These are phyloP conservation scores for Lactarius psammicola DNA, from an alignment of 768 basidiomycete genomes.

Conservation along the genomic window DNA sequence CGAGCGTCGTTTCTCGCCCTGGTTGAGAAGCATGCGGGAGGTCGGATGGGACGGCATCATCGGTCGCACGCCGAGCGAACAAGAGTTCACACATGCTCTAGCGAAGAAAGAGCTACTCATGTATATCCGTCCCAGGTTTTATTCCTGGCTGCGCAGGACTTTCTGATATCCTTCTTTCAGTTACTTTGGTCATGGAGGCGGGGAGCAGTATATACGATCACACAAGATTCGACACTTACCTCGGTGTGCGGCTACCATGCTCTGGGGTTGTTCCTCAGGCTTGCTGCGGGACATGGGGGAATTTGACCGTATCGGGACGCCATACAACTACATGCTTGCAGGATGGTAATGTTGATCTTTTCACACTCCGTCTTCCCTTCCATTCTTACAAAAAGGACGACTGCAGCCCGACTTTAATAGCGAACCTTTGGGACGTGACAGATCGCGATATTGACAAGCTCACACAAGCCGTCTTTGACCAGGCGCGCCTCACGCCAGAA, in stretches of 20 bases:
- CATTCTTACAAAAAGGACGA: conserved; percentile 1
- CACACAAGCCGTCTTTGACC: conserved; percentile 78
- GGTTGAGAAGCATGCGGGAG: conserved; percentile 67
- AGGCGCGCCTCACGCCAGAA: conserved; percentile 50
- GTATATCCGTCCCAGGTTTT: conserved; percentile 61
- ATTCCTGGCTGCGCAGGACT: background rate
- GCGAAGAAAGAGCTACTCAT: conserved; percentile 79
- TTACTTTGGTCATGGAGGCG: conserved; percentile 97
- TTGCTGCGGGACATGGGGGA: conserved; percentile 87
- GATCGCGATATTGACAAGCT: conserved; percentile 96
- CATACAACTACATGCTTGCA: conserved; percentile 93
- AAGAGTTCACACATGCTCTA: conserved; percentile 76
- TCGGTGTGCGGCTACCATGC: conserved; percentile 90
- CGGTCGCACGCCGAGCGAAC: conserved; percentile 76
- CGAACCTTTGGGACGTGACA: conserved; percentile 98
- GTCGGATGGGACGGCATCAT: conserved; percentile 83
- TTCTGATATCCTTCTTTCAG: conserved; percentile 41
- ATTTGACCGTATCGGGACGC: conserved; percentile 88
- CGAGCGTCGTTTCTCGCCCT: conserved; percentile 76
- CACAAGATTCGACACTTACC: conserved; percentile 79
- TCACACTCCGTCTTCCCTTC: background rate
- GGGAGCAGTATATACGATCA: conserved; percentile 89
- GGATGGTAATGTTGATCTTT: conserved; percentile 74
- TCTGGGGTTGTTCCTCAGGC: conserved; percentile 99
- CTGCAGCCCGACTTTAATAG: conserved; percentile 77